Conservation (phyloP, 345 rosid species). For the Excoecaria cochinchinensis region DNA sequence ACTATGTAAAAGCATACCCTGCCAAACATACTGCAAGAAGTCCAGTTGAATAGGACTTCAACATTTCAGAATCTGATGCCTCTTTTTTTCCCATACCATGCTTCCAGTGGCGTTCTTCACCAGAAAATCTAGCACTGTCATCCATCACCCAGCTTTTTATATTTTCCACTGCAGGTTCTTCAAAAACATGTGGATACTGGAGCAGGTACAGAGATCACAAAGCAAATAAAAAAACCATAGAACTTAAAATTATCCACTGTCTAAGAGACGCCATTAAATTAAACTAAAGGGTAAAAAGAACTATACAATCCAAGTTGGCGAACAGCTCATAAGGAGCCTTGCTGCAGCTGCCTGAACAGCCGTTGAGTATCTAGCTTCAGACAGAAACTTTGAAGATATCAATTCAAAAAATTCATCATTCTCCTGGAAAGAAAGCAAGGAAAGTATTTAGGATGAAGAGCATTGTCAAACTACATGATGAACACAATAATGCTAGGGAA, state of each 20-base stretch:
- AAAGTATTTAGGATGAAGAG: not conserved
- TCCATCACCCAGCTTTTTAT: constrained; percentile 87
- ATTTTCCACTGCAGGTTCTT: constrained; percentile 70
- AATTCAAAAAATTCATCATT: constrained; percentile 96
- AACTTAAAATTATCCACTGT: not conserved
- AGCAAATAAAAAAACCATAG: constrained; percentile 9
- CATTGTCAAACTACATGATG: constrained; percentile 5
- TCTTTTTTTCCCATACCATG: constrained; percentile 49
- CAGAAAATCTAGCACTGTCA: constrained; percentile 54
- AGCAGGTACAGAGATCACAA: constrained; percentile 18
- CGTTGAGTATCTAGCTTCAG: constrained; percentile 68
- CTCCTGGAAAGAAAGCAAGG: constrained; percentile 50
- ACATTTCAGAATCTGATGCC: constrained; percentile 78
- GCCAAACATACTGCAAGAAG: constrained; percentile 85
- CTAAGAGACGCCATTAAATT: not conserved
- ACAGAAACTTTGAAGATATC: constrained; percentile 79
- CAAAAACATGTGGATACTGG: constrained; percentile 92
- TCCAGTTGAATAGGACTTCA: constrained; percentile 86
- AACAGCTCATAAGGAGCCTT: constrained; percentile 77
- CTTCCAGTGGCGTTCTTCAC: constrained; percentile 48
- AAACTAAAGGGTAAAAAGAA: constrained; percentile 3
- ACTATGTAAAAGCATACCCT: constrained; percentile 42
- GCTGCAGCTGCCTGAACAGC: constrained; percentile 84
- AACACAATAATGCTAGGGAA: constrained; percentile 6
- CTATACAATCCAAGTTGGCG: constrained; percentile 65